Percentiles rank a stretch among this genome's conserved stretches.
phyloP scores from a whole-genome alignment of 2,329 filamentous ascomycete species.

The Chaetomium strumarium region DNA sequence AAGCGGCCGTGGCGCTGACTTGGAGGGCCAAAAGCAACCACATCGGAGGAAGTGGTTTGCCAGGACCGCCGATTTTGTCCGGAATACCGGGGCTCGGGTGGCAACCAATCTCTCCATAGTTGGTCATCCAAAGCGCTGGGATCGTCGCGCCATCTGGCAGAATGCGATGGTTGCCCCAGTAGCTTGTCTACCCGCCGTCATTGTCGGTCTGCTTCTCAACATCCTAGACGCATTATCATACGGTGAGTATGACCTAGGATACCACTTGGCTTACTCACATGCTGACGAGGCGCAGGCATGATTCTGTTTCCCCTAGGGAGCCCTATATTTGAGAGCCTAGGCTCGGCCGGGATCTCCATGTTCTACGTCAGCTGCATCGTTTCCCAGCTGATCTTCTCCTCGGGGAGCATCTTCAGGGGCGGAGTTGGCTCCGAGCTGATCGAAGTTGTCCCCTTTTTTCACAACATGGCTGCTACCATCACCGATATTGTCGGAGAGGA shows the following conservation, averaged over 20 bases:
- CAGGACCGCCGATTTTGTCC: constrained; percentile 27
- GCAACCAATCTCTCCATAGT: constrained; percentile 28
- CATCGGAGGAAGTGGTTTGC: constrained; percentile 32
- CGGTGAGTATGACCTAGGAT: constrained; percentile 43
- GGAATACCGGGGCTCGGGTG: constrained; percentile 20
- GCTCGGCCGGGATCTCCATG: constrained; percentile 92
- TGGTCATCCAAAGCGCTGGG: constrained; percentile 65
- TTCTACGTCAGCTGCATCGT: constrained; percentile 98
- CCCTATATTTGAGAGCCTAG: constrained; percentile 76
- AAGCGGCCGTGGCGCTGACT: constrained; percentile 32
- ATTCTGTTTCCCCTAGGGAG: constrained; percentile 90
- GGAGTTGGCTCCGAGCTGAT: constrained; percentile 96
- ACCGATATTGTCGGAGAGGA: constrained; percentile 70
- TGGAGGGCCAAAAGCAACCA: constrained; percentile 46
- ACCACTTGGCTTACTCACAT: neutral
- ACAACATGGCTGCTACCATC: constrained; percentile 94
- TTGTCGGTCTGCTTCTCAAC: constrained; percentile 84
- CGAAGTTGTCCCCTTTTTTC: constrained; percentile 97
- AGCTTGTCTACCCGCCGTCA: constrained; percentile 73
- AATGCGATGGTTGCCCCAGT: constrained; percentile 60
- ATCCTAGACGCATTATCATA: constrained; percentile 93
- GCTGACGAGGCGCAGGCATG: constrained; percentile 53
- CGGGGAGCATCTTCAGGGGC: constrained; percentile 80
- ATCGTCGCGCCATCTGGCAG: constrained; percentile 58
- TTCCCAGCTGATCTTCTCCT: constrained; percentile 83